These are phyloP conservation scores for Leccinum ochraceum DNA, from an alignment of 768 basidiomycete genomes.

Conservation along the genomic window DNA sequence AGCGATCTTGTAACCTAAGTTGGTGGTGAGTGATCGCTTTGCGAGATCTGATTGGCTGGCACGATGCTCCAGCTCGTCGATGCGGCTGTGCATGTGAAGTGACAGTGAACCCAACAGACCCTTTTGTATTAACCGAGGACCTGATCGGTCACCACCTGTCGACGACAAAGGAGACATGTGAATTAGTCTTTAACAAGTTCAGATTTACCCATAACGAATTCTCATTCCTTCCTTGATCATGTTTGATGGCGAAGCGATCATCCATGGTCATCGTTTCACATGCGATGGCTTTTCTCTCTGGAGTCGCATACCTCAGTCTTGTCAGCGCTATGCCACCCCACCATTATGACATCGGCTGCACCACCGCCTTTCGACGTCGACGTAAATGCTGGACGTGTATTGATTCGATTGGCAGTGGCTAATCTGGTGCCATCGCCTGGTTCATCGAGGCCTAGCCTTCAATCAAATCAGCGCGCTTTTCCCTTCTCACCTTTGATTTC, in stretches of 20 bases:
- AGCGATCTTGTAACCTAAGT: background rate
- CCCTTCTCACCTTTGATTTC: background rate
- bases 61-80: background rate
- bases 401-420: background rate
- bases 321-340: background rate
- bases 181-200: background rate
- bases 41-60: background rate
- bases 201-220: background rate
- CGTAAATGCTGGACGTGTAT: background rate
- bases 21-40: background rate
- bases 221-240: background rate
- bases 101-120: background rate
- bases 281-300: background rate
- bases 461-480: background rate
- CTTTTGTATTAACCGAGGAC: background rate
- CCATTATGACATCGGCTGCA: background rate
- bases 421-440: conserved; percentile 14
- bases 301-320: conserved; percentile 1
- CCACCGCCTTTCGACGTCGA: background rate
- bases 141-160: background rate
- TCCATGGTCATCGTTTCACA: conserved; percentile 11
- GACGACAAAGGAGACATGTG: background rate
- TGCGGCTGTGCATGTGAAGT: background rate
- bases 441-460: conserved; percentile 12
- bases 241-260: conserved; percentile 21